phyloP scores from a whole-genome alignment of 2,329 filamentous ascomycete genomes.

The Exophiala sp. region DNA sequence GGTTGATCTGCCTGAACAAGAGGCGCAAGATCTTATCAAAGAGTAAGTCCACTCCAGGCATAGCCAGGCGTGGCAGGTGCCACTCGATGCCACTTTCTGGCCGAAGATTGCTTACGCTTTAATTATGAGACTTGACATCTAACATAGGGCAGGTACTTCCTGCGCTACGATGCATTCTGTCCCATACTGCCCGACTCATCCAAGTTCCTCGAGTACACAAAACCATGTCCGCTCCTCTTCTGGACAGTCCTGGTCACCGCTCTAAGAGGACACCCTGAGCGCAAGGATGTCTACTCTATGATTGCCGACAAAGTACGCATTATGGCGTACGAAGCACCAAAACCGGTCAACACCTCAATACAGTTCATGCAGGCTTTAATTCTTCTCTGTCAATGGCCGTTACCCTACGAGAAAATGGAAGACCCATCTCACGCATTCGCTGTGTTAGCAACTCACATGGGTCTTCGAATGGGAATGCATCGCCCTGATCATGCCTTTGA shows the following conservation, averaged over 20 bases:
- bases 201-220: not conserved
- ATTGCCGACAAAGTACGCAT: not conserved
- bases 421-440: not conserved
- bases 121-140: not conserved
- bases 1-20: not conserved
- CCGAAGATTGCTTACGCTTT: not conserved
- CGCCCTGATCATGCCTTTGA: not conserved
- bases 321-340: not conserved
- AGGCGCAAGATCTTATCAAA: not conserved
- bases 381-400: slow-evolving; percentile 2
- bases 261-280: not conserved
- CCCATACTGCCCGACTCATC: not conserved
- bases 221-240: slow-evolving; percentile 17
- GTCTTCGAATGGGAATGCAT: slow-evolving; percentile 1
- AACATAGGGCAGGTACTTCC: not conserved
- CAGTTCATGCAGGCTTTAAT: not conserved
- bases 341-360: not conserved
- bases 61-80: too few relatives aligned
- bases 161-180: not conserved
- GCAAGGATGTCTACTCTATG: not conserved
- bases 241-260: slow-evolving; percentile 24
- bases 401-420: not conserved
- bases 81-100: not conserved
- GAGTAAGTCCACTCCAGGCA: not conserved
- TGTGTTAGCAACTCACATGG: not conserved